Base-by-base conservation (phyloP, 116 monocot species). In the Thalassia testudinum region DNA sequence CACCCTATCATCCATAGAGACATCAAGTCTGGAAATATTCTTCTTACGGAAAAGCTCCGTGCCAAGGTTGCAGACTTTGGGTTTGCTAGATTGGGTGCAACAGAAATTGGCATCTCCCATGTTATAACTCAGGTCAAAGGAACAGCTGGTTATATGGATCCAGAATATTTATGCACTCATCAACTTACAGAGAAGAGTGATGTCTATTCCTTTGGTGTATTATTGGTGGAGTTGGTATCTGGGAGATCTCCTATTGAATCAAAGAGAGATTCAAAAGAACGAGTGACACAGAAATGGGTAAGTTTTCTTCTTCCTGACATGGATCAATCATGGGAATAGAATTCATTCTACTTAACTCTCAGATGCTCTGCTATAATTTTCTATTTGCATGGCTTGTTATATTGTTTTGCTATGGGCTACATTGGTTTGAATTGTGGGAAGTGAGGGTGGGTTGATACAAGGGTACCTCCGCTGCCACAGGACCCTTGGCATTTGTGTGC, bases 11-110 rank as follows among this genome's bases (percentile, higher is more conserved):
- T 91, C 61, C 90, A 85, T 70, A 78, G 85, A 62, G 85, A 85
- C 43, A 85, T 91, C 43, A 85, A 84, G 64, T 72, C 85, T 26
- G 84, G 78, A 23, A 84, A 84, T 38, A 84, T 90, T 30, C 78
- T 89, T 54, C 77, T 90, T n/a, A 90, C 84, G 7, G 90, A 85
- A 54, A 75, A 62, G 45, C 55, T 85, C 5, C 72, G 90, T 20
- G 90, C 85, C 1, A 91, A 91, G 60, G 90, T 91, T 42, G 75
- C 90, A n/a, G 90, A 91, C 70, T 91, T 91, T 56, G 90, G 90
- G 10, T 91, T 91, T 68, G 85, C 90, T 43, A 77, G 85, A 24
- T 14, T 75, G 17, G 81, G 75, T 24, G 53, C 72, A 38, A 59
- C 57, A 17, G 78, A 78, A 21, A 12, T 57, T 2, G 85, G 54